These are phyloP conservation scores for Aspergillus sclerotialis DNA, from an alignment of 2,329 filamentous ascomycete genomes.

Conservation along the genomic window DNA sequence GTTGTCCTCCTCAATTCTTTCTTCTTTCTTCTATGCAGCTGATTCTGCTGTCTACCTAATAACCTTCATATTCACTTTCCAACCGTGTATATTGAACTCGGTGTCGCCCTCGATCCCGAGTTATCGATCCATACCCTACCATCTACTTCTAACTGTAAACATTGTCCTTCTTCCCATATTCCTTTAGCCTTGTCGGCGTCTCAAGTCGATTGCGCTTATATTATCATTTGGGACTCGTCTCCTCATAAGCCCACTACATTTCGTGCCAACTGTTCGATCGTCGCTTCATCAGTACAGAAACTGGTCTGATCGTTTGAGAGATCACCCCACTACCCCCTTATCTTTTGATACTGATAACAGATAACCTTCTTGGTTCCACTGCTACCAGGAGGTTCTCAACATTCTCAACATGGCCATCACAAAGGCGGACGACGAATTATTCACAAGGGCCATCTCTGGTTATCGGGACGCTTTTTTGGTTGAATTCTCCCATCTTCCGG, in stretches of 20 bases:
- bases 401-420: conserved; percentile 26
- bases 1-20: conserved; percentile 5
- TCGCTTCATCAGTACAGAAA: no score
- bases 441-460: conserved; percentile 34
- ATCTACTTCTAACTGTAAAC: no score
- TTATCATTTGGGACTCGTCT: no score
- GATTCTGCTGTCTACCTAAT: conserved; percentile 7
- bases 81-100: not conserved
- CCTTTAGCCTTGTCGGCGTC: no score
- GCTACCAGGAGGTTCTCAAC: conserved; percentile 8
- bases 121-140: conserved; percentile 1
- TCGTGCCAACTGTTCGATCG: no score
- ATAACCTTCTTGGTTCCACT: conserved; percentile 7
- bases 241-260: no score
- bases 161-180: no score
- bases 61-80: conserved; percentile 10
- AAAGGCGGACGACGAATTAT: conserved; percentile 33
- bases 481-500: conserved; percentile 34
- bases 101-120: conserved; percentile 9
- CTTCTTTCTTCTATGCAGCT: conserved; percentile 1
- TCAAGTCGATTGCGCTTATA: no score
- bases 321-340: not conserved
- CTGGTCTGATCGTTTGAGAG: no score
- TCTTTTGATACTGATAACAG: conserved; percentile 27
- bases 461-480: conserved; percentile 37